phyloP scores from a whole-genome alignment of 768 basidiomycete species.

The Mycena leptocephala region DNA sequence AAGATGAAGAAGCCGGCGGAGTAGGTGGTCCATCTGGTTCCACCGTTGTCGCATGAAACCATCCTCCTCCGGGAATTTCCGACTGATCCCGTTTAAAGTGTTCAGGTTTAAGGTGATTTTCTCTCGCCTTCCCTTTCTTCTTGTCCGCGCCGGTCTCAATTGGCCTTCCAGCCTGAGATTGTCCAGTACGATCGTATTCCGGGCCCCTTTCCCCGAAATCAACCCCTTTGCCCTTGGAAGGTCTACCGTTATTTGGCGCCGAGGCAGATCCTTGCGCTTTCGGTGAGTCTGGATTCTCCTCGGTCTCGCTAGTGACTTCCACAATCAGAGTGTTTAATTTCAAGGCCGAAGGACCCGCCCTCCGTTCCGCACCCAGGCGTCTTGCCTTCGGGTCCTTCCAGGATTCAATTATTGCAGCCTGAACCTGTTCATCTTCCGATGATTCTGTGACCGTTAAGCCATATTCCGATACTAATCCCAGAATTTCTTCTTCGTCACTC shows the following conservation, averaged over 20 bases:
- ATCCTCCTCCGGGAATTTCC: not conserved
- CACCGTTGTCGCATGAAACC: not conserved
- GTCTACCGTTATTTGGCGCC: no score
- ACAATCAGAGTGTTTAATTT: not conserved
- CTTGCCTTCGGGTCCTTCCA: not conserved
- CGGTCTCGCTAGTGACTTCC: not conserved
- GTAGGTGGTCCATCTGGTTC: not conserved
- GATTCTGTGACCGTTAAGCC: no score
- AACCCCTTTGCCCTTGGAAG: not conserved
- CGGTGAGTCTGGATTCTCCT: not conserved
- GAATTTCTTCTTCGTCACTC: no score
- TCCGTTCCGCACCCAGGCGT: not conserved
- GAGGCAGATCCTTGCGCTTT: not conserved
- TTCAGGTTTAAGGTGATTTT: not conserved
- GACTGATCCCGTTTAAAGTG: not conserved
- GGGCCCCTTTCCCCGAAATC: not conserved
- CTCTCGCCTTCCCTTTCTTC: not conserved
- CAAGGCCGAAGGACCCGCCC: not conserved
- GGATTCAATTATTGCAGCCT: not conserved
- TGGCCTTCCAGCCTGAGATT: not conserved
- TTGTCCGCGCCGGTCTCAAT: not conserved
- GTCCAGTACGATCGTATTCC: not conserved
- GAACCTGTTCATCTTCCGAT: not conserved
- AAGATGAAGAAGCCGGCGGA: not conserved
- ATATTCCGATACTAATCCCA: no score